Evolutionary conservation across 2,329 filamentous ascomycete species (phyloP), one percentile per base, ranked within the genome.

Genomic region (Calonectria hongkongensis): DNA sequence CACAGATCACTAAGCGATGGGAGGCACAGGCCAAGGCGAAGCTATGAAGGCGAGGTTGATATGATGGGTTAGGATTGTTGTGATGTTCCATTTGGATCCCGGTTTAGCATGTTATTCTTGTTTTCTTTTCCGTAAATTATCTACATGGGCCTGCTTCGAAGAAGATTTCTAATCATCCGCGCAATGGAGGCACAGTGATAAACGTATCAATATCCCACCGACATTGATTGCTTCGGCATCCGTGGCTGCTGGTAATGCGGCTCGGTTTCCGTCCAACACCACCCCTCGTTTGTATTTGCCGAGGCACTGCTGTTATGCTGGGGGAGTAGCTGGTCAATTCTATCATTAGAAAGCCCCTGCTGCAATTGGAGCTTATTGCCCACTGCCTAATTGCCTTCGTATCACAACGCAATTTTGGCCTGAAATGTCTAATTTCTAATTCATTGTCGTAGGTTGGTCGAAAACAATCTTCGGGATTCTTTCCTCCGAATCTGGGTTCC

Each of bases 1-100:
- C 90, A 81, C 88, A 87, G 79, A 92, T 93, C 76, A 94, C 95
- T 84, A 89, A 87, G 82, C 86, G 87, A 72, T 98, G 95, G 95
- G 90, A 92, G 75, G 87, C 87, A 76, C 86, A 88, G 83, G 87
- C 74, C 30, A 82, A 80, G 72, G 75, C 76, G 6, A 80, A 80
- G 72, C 51, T 79, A 58, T 79, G 54, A 71, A 41, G 28, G n/a
- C 13, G 18, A 39, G 16, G 16, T 16, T 18, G 21, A 18, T 39
- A 13, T 18, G 21, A 18, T 39, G 21, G 54, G 36, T 13, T 21
- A 41, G 54, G 6, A 27, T 27, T 60, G 54, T 60, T 41, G 39
- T 41, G 54, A 56, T 27, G 27, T 41, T 39, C 33, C 18, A 10
- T 25, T 60, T 60, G 33, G 39, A 36, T 30, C 33, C 18, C 16